phyloP scores from a whole-genome alignment of 176 grass and related monocot genomes.

The Zoysia pacifica region DNA sequence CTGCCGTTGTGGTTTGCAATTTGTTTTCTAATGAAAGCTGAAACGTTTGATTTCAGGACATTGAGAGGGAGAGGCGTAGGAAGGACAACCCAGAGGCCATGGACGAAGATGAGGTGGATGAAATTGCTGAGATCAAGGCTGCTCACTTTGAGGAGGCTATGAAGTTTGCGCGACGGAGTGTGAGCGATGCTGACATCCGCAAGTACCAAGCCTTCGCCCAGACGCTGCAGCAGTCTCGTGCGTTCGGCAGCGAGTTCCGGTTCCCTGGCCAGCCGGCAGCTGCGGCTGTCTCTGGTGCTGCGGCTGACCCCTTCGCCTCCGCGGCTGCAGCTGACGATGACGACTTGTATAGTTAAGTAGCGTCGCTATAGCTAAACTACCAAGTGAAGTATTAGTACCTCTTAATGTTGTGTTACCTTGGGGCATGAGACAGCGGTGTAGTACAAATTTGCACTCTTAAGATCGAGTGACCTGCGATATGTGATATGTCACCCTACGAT shows the following conservation, averaged over 20 bases:
- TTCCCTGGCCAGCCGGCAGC: slow-evolving; percentile 52
- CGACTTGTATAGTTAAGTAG: slow-evolving; percentile 69
- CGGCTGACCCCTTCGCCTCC: slow-evolving; percentile 58
- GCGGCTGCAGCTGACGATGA: slow-evolving; percentile 61
- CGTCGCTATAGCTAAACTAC: neutral
- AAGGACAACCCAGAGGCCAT: slow-evolving; percentile 80
- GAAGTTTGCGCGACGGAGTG: slow-evolving; percentile 84
- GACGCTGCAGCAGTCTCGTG: slow-evolving; percentile 84
- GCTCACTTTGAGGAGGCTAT: slow-evolving; percentile 86
- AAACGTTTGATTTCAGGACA: slow-evolving; percentile 54
- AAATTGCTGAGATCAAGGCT: slow-evolving; percentile 74
- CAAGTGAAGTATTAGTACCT: neutral
- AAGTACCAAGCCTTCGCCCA: slow-evolving; percentile 93
- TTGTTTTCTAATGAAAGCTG: neutral
- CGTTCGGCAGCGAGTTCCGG: slow-evolving; percentile 82
- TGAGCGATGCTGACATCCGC: slow-evolving; percentile 77
- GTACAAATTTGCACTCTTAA: too few species aligned
- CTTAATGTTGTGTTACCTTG: neutral
- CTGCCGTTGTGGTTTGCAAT: neutral
- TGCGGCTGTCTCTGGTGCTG: neutral
- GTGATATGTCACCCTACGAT: too few species aligned
- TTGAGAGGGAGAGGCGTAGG: slow-evolving; percentile 68
- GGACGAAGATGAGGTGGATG: slow-evolving; percentile 79
- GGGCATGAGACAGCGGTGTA: neutral
- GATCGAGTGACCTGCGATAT: too few species aligned